Evolutionary conservation across 2,329 filamentous ascomycete genomes (phyloP), one percentile per base, ranked within the genome.

Genomic region (Trichophyton simii): DNA sequence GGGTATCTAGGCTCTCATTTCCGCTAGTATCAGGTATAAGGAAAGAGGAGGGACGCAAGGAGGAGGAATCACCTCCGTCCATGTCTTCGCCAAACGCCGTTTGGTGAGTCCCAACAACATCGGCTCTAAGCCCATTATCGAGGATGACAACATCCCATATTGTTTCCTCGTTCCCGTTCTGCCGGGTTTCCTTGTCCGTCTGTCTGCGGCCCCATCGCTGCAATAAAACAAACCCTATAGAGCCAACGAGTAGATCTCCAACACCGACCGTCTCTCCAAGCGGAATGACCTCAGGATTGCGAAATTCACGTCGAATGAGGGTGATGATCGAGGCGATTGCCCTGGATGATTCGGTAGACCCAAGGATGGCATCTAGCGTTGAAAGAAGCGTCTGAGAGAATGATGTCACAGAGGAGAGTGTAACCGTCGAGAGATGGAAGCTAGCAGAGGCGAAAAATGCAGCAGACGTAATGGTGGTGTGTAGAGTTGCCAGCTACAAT

Each of bases 41-140:
- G 59, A 78, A 78, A 8, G 78, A 79, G 82, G 85, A 65, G 80
- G 81, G 64, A 74, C 79, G 69, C 76, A 82, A 57, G 82, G 78
- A 52, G 73, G 76, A 48, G 70, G 71, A 66, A 15, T 76, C 73
- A 1, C 77, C 68, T 25, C 78, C 77, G 38, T 82, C 78, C 8
- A 78, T 73, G 2, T 55, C 52, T 50, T 63, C 60, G 25, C 66
- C 63, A 58, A 70, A 72, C 50, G 69, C 70, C 46, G 72, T 68
- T 57, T 70, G 70, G 61, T 72, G 72, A 42, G 73, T 75, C n/a
- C 73, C 75, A 18, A 79, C 71, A 55, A 79, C 77, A 64, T 78
- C 77, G 31, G 77, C 77, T 61, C 76, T 72, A 54, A 74, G 65
- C 3, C 77, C 77, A 63, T 73, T 75, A 62, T 79, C 77, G 36